These are phyloP conservation scores for Stephanodiscus triporus DNA, from an alignment of 108 stramenopile species.

Conservation along the genomic window DNA sequence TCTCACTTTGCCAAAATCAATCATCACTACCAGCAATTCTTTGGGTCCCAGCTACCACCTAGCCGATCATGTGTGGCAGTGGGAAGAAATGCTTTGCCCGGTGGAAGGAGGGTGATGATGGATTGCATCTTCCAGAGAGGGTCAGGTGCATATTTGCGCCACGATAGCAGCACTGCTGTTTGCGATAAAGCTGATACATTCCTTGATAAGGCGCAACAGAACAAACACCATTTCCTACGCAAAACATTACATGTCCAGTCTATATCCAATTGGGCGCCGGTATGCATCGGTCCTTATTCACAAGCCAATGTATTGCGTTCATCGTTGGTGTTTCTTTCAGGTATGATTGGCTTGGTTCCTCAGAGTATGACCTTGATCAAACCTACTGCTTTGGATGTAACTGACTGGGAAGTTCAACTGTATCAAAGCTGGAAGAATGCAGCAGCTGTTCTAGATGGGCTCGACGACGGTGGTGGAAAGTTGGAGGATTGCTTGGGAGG, in stretches of 20 bases:
- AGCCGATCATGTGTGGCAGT: slow-evolving; percentile 86
- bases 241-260: slow-evolving; percentile 95
- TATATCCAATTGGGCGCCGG: slow-evolving; percentile 95
- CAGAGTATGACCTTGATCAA: slow-evolving; percentile 80
- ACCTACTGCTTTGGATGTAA: slow-evolving; percentile 18
- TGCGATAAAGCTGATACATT: slow-evolving; percentile 33
- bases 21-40: slow-evolving; percentile 82
- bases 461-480: slow-evolving; percentile 68
- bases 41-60: slow-evolving; percentile 76
- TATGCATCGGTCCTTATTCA: slow-evolving; percentile 98
- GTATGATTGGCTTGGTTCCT: slow-evolving; percentile 93
- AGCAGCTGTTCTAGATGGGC: slow-evolving; percentile 77
- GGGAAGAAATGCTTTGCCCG: slow-evolving; percentile 66
- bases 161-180: slow-evolving; percentile 12
- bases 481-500: slow-evolving; percentile 64
- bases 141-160: slow-evolving; percentile 73
- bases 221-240: slow-evolving; percentile 60
- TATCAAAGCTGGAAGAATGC: slow-evolving; percentile 86
- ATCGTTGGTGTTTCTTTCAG: slow-evolving; percentile 85
- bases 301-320: slow-evolving; percentile 91
- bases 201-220: slow-evolving; percentile 50
- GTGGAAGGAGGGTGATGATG: slow-evolving; percentile 76
- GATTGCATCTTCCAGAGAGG: slow-evolving; percentile 80
- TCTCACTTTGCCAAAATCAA: slow-evolving; percentile 91
- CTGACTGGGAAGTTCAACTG: slow-evolving; percentile 64